These are phyloP conservation scores for Nannochloropsis gaditana DNA, from an alignment of 108 stramenopile genomes.

Conservation along the genomic window DNA sequence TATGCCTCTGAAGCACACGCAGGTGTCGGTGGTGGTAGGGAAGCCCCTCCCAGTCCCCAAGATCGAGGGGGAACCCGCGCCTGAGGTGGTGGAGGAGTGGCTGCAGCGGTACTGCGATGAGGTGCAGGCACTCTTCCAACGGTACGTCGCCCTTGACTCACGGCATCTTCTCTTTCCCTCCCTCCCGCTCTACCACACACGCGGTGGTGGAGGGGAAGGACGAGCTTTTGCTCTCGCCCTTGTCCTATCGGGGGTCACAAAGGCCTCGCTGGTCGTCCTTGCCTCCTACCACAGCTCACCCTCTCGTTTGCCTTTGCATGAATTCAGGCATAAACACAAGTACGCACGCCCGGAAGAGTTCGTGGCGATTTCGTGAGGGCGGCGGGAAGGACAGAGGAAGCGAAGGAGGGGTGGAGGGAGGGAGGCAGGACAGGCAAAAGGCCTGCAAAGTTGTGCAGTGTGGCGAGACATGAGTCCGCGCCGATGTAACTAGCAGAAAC, in stretches of 20 bases:
- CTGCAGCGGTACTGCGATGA: background rate
- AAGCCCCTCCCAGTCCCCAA: conserved; percentile 5
- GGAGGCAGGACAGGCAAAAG: background rate
- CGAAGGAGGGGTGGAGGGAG: background rate
- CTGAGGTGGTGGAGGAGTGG: conserved; percentile 18
- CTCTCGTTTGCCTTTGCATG: background rate
- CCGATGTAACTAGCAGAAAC: no score
- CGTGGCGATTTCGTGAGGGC: background rate
- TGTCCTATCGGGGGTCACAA: no score
- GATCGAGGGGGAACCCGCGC: background rate
- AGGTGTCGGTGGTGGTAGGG: conserved; percentile 19
- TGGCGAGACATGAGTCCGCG: background rate
- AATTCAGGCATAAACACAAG: background rate
- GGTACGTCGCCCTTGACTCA: background rate
- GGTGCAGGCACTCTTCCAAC: background rate
- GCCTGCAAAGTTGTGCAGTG: background rate
- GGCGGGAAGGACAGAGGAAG: background rate
- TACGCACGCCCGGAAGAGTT: background rate
- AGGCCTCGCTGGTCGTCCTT: no score
- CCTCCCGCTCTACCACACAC: background rate
- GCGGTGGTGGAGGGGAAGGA: no score
- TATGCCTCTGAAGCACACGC: conserved; percentile 4
- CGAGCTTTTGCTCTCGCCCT: background rate
- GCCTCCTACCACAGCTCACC: background rate
- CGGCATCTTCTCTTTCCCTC: background rate